Evolutionary conservation across 441 rosid genomes (phyloP), one percentile per base, ranked within the genome.

Genomic region (Populus tomentosa): DNA sequence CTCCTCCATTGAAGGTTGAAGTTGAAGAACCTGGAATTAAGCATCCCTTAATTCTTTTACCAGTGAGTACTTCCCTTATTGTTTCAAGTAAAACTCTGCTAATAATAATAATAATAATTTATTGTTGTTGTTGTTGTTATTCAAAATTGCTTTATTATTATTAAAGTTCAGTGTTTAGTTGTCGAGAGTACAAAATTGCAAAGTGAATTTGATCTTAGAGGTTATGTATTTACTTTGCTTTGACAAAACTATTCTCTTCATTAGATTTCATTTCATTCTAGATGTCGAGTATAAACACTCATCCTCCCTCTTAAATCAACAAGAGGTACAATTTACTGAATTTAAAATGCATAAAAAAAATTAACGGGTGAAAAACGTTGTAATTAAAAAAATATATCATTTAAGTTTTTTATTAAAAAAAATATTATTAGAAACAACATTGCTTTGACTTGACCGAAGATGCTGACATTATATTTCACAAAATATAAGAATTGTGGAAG

Each of bases 1-100:
- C 82, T 69, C 82, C 85, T 1, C 80, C 85, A 28, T 13, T 82
- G 82, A 85, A 77, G 78, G 65, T 78, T 5, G 74, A 80, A 67
- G 77, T 72, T 21, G 81, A 80, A 20, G 84, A 82, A 35, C 5
- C 80, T 2, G 50, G 18, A 0, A 64, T 66, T 70, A 33, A 74
- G 26, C 75, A 72, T 42, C 82, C 71, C 61, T 50, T 73, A 20
- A 42, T 75, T 63, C 72, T 77, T 16, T 79, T 75, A 72, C 81
- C 77, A 82, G 87, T 85, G 30, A 10, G 78, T 61, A 33, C 0
- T 72, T 13, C 38, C 6, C 10, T 38, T 38, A 10, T 2, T 38
- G 42, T 38, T 38, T 9, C 11, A 33, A 33, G 36, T 33, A 33
- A 6, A 33, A 33, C 36, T 33, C 36, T 33, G 36, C 36, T 33